Percentiles rank a stretch among this genome's conserved stretches.
phyloP scores from a whole-genome alignment of 1,284 basidiomycete genomes.

The Cryptococcus neoformans region DNA sequence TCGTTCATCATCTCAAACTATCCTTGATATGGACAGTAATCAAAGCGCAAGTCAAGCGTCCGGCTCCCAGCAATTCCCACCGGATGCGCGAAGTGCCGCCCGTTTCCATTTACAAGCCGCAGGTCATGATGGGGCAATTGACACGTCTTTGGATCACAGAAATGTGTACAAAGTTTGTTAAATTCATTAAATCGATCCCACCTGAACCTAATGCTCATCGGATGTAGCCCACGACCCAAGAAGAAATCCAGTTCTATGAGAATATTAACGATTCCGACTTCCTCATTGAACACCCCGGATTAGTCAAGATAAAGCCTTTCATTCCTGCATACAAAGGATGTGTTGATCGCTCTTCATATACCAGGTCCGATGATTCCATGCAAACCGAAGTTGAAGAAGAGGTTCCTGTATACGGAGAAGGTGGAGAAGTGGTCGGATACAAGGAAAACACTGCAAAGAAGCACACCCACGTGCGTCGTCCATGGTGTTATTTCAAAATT shows the following conservation, averaged over 20 bases:
- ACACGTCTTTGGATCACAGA: no score
- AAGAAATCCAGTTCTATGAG: conserved; percentile 5
- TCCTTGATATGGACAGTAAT: no score
- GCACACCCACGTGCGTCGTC: neutral
- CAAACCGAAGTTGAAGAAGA: neutral
- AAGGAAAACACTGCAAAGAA: neutral
- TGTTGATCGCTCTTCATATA: neutral
- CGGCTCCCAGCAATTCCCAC: no score
- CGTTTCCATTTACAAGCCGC: no score
- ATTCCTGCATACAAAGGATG: conserved; percentile 4
- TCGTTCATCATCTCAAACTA: no score
- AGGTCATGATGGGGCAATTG: no score
- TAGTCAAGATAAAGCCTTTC: neutral
- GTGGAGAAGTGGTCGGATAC: neutral
- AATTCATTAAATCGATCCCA: no score
- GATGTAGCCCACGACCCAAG: neutral
- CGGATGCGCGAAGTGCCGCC: no score
- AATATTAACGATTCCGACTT: neutral
- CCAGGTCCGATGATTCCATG: neutral
- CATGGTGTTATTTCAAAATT: no score
- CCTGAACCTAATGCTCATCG: no score
- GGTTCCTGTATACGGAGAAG: neutral
- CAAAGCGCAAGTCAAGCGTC: no score
- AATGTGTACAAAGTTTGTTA: no score
- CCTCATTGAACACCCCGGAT: neutral